phyloP scores from a whole-genome alignment of 2,329 filamentous ascomycete genomes.

The Ceratocystis albifundus region DNA sequence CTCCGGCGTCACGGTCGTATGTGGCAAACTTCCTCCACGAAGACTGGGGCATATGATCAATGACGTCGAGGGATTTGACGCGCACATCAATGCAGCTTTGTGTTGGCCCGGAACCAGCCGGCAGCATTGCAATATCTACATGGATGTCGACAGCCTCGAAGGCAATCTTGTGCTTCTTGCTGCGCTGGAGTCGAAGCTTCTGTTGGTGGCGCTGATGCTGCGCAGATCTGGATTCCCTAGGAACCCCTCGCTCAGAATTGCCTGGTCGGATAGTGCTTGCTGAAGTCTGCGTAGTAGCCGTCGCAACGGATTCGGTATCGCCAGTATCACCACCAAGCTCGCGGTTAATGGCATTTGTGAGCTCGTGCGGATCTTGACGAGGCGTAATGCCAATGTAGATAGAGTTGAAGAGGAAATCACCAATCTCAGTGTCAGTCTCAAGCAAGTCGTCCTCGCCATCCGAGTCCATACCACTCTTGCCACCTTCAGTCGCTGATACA shows the following conservation, averaged over 20 bases:
- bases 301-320: constrained; percentile 69
- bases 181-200: constrained; percentile 67
- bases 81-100: constrained; percentile 79
- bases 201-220: constrained; percentile 35
- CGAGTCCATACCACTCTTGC: constrained; percentile 30
- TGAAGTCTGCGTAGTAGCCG: constrained; percentile 58
- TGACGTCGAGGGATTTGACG: constrained; percentile 73
- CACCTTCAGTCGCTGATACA: constrained; percentile 25
- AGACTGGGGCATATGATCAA: constrained; percentile 86
- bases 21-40: constrained; percentile 98
- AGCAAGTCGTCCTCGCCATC: constrained; percentile 43
- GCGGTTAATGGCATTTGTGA: constrained; percentile 74
- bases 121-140: constrained; percentile 70
- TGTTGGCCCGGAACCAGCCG: constrained; percentile 64
- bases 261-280: constrained; percentile 42
- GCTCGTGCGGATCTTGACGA: constrained; percentile 71
- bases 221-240: constrained; percentile 43
- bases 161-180: constrained; percentile 86
- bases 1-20: constrained; percentile 77
- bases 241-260: constrained; percentile 37
- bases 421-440: constrained; percentile 76
- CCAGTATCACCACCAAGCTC: constrained; percentile 81
- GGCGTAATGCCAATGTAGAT: constrained; percentile 92
- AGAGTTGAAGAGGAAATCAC: constrained; percentile 95
- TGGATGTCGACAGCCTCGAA: constrained; percentile 82